These are phyloP conservation scores for Hypoxylon rubiginosum DNA, from an alignment of 2,329 filamentous ascomycete genomes.

Conservation along the genomic window DNA sequence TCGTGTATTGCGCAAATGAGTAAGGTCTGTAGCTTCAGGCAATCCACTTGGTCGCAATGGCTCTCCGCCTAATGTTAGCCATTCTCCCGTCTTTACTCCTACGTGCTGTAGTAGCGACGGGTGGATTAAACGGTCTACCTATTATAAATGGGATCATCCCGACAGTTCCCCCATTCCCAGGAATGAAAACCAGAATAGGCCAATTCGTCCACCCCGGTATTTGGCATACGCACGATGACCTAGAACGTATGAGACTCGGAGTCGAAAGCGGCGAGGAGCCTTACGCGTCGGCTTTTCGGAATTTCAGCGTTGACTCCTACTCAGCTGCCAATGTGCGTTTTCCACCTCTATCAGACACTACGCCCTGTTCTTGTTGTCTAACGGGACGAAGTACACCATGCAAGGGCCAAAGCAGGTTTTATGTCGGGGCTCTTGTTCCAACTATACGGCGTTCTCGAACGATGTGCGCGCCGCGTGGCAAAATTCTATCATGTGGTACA, in stretches of 20 bases:
- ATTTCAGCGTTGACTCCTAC: conserved; percentile 36
- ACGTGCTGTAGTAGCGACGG: conserved; percentile 23
- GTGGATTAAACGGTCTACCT: conserved; percentile 42
- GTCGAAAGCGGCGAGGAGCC: conserved; percentile 38
- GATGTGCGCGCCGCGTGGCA: conserved; percentile 57
- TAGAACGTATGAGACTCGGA: conserved; percentile 49
- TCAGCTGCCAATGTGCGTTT: conserved; percentile 21
- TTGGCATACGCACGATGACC: conserved; percentile 53
- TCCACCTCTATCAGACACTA: background rate
- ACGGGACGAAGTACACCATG: conserved; percentile 47
- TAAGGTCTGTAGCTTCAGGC: background rate
- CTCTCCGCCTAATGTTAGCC: background rate
- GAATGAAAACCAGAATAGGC: conserved; percentile 38
- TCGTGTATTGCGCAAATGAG: background rate
- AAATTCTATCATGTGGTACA: conserved; percentile 60
- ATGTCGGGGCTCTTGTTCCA: conserved; percentile 52
- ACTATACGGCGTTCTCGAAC: conserved; percentile 54
- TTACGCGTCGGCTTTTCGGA: conserved; percentile 35
- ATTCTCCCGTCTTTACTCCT: background rate
- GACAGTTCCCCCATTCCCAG: conserved; percentile 23
- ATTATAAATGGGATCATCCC: conserved; percentile 47
- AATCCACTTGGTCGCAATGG: background rate
- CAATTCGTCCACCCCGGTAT: conserved; percentile 52
- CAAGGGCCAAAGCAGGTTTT: conserved; percentile 50
- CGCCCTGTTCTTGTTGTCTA: background rate